Base-by-base conservation (phyloP, 257 asterid species). In the Nicotiana tabacum region DNA sequence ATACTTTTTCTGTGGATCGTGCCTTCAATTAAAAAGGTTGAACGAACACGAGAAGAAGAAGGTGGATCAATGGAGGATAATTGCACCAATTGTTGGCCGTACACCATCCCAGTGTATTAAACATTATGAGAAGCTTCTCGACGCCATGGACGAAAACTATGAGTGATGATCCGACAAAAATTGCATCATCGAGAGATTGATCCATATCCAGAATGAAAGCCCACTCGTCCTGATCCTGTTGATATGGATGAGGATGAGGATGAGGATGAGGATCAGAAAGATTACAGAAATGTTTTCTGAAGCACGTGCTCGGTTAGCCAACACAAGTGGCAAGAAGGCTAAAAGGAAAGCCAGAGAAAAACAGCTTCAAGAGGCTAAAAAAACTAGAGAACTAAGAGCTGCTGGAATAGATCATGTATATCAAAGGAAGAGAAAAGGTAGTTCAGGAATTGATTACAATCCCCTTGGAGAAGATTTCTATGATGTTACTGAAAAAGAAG, bases 211-310 rank as follows among this genome's bases (percentile, higher is more conserved):
- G 98, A 94, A 87, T 92, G 97, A 27, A 96, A 96, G 86, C 98
- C 99, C 68, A 97, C 99, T 48, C 97, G 98, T 61, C 98, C 99
- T 12, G 97, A 96, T 87, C 97, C 99, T 24, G 98, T 95, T 81
- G 99, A 94, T 82, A 96, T 94, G 99, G 99, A 96, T 79, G 99
- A 94, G 85, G 99, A 93, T 77, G 99, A 96, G 91, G 94, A 96
- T 21, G 21, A 21, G 21, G 21, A 21, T 21, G 21, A 21, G 21
- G 21, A 21, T 21, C 21, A 21, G 21, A 21, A 21, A 21, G 21
- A 21, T 21, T 21, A 21, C 21, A 85, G 99, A 96, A 91, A 93
- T 96, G 98, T 97, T 96, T 84, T 94, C 98, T 72, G 98, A 96
- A 90, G 98, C 98, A 21, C 89, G 99, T 43, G 98, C 99, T 35